Evolutionary conservation across 2,329 filamentous ascomycete genomes (phyloP), one percentile per base, ranked within the genome.

Genomic region (Apiospora saccharicola): DNA sequence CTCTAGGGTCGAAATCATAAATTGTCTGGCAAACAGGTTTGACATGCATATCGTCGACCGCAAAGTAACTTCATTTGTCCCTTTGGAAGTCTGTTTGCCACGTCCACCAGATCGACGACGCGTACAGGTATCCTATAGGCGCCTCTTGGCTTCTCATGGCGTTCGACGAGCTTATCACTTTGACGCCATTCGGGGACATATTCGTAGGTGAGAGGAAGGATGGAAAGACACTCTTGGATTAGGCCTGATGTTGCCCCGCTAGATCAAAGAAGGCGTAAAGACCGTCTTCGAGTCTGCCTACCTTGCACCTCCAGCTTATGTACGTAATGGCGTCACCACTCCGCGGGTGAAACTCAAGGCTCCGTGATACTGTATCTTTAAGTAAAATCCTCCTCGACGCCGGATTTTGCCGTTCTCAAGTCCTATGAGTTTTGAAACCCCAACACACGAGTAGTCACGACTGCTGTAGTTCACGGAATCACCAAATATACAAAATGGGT

Each of bases 401-500:
- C 24, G n/a, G 43, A 19, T 30, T 3, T 51, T 12, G 12, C 30
- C 41, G 10, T 16, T 14, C 16, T 41, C 26, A 30, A 16, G 3
- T 49, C 37, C 26, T 12, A 24, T 61, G 51, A 53, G 16, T 14
- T 41, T 8, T 64, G 19, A 41, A 7, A 64, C 10, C 57, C 34
- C 30, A 64, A 14, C 13, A 37, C 30, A 10, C 4, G 37, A n/a
- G 53, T 61, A 61, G 46, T 49, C 22, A 49, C 46, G 67, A 30
- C 12, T 49, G 24, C 46, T n/a, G 26, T 19, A 53, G 46, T 16
- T 24, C 30, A 43, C 10, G 10, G 34, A 61, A 13, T 41, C 26
- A 34, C 6, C n/a, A 34, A 12, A 16, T 22, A 64, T 70, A 64
- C 61, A 75, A 72, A 67, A 83, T 83, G 80, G 72, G 81, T n/a